These are phyloP conservation scores for Monosporascus cannonballus DNA, from an alignment of 2,329 filamentous ascomycete species.

Conservation along the genomic window DNA sequence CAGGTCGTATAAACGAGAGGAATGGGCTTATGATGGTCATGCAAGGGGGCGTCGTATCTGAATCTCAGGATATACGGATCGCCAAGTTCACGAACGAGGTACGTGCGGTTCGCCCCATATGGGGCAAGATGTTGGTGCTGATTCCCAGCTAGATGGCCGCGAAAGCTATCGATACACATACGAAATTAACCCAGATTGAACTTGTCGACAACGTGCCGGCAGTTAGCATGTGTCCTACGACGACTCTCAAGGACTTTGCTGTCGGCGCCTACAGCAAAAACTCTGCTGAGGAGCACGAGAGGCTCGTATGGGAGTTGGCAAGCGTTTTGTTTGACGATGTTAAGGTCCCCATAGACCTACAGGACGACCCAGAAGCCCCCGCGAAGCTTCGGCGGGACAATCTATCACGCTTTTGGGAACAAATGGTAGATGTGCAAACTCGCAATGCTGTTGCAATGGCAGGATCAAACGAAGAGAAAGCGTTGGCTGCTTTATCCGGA, in stretches of 20 bases:
- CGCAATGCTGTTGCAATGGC: slow-evolving; percentile 51
- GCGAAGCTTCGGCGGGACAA: slow-evolving; percentile 49
- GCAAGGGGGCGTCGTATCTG: slow-evolving; percentile 54
- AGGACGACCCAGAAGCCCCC: slow-evolving; percentile 26
- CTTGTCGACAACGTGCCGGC: slow-evolving; percentile 53
- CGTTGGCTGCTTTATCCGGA: slow-evolving; percentile 71
- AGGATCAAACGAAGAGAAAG: slow-evolving; percentile 70
- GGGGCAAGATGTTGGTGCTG: slow-evolving; percentile 9
- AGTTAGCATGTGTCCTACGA: slow-evolving; percentile 40
- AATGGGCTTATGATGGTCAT: slow-evolving; percentile 47
- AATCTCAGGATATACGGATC: slow-evolving; percentile 58
- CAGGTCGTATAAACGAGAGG: slow-evolving; percentile 27
- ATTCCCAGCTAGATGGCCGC: slow-evolving; percentile 42
- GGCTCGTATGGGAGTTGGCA: slow-evolving; percentile 77
- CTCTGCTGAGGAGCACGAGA: slow-evolving; percentile 55
- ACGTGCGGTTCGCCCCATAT: slow-evolving; percentile 11
- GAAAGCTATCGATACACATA: slow-evolving; percentile 49
- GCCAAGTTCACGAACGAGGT: slow-evolving; percentile 56
- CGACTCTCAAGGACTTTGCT: slow-evolving; percentile 45
- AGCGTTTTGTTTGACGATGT: slow-evolving; percentile 80
- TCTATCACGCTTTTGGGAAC: slow-evolving; percentile 62
- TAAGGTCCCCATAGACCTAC: slow-evolving; percentile 35
- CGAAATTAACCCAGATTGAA: slow-evolving; percentile 47
- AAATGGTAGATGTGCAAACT: slow-evolving; percentile 56
- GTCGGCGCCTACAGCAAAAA: slow-evolving; percentile 25